phyloP scores from a whole-genome alignment of 257 asterid genomes.

The Forsythia viridissima region DNA sequence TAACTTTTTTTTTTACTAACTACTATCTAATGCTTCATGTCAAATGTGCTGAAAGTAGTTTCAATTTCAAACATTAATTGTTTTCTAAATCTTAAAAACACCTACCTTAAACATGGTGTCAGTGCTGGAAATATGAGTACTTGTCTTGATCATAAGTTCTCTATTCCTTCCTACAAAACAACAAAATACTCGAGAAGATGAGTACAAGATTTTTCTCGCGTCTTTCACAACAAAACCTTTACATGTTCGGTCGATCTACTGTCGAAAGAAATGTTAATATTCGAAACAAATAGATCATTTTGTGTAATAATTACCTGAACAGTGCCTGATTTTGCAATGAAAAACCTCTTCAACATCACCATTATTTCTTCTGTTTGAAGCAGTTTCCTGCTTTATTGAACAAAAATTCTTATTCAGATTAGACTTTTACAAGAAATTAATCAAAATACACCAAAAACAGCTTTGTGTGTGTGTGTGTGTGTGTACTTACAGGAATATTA shows the following conservation, averaged over 20 bases:
- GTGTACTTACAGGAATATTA: slow-evolving; percentile 37
- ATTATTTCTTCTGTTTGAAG: slow-evolving; percentile 11
- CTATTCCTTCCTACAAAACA: slow-evolving; percentile 59
- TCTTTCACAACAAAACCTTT: neutral
- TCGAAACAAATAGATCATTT: slow-evolving; percentile 59
- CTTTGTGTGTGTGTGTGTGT: neutral
- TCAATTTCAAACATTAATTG: no score
- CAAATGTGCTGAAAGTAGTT: no score
- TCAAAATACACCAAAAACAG: neutral
- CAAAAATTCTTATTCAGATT: neutral
- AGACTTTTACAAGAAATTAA: no score
- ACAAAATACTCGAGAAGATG: slow-evolving; percentile 14
- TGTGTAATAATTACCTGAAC: slow-evolving; percentile 62
- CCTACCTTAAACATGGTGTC: slow-evolving; percentile 54
- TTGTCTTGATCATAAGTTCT: slow-evolving; percentile 40
- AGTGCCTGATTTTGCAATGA: slow-evolving; percentile 21
- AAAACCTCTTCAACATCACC: slow-evolving; percentile 22
- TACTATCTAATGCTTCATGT: no score
- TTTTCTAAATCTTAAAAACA: neutral
- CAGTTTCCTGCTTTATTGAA: slow-evolving; percentile 25
- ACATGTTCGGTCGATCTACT: neutral
- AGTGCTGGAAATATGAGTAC: slow-evolving; percentile 25
- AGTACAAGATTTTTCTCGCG: neutral
- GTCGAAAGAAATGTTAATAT: neutral
- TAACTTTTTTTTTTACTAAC: no score